A percentile compares a stretch with the other conserved stretches of the same genome.
Evolutionary conservation across 176 grass and related monocot genomes (phyloP).

Genomic region (Eleusine indica): DNA sequence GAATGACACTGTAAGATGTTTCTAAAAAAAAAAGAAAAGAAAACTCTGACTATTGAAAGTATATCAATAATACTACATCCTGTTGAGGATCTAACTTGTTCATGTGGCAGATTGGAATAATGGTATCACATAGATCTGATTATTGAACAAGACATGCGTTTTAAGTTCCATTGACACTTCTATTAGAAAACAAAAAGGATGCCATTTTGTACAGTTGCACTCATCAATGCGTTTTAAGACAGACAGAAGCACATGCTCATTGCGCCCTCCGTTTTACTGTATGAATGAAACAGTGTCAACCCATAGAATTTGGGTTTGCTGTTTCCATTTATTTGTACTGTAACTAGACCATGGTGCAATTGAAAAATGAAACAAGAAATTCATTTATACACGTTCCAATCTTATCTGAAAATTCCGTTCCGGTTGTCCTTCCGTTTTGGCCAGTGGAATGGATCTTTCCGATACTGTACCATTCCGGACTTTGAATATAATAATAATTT

Average conservation of each 20-base stretch:
- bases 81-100: not conserved
- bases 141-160: slow-evolving; percentile 17
- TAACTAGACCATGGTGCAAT: not conserved
- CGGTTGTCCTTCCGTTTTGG: no score
- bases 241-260: slow-evolving; percentile 42
- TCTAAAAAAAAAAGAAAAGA: not conserved
- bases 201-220: slow-evolving; percentile 37
- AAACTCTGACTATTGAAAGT: not conserved
- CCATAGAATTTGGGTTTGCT: not conserved
- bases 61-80: not conserved
- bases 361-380: not conserved
- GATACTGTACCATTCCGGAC: no score
- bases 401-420: no score
- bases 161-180: slow-evolving; percentile 32
- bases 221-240: slow-evolving; percentile 20
- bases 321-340: no score
- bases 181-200: not conserved
- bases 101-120: slow-evolving; percentile 37
- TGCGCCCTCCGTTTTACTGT: slow-evolving; percentile 16
- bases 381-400: not conserved
- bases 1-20: not conserved
- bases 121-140: slow-evolving; percentile 37
- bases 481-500: no score
- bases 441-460: no score
- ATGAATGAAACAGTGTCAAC: not conserved